Conservation (phyloP, 2,329 filamentous ascomycete genomes). For the Aschersonia sp. region DNA sequence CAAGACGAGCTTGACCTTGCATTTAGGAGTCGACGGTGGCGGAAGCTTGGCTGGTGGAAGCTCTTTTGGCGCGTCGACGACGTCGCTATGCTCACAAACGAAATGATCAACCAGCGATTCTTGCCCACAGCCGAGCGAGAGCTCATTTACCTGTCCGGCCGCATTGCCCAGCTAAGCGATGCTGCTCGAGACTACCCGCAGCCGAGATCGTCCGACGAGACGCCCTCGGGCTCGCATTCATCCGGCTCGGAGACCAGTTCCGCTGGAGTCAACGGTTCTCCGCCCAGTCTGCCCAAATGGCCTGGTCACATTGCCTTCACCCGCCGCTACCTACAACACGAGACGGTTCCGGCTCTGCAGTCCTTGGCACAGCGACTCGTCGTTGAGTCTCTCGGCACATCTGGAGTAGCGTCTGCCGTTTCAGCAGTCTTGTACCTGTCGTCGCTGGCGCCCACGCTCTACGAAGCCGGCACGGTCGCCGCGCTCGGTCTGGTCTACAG, state of each 20-base stretch:
- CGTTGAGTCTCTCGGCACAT: conserved; percentile 59
- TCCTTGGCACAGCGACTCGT: conserved; percentile 61
- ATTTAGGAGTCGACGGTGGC: conserved; percentile 64
- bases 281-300: conserved; percentile 38
- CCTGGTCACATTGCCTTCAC: conserved; percentile 59
- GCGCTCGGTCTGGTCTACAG: conserved; percentile 47
- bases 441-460: conserved; percentile 34
- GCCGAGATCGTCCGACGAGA: conserved; percentile 12
- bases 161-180: conserved; percentile 40
- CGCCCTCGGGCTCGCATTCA: conserved; percentile 5
- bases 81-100: conserved; percentile 66
- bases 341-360: conserved; percentile 56
- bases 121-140: conserved; percentile 65
- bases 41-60: conserved; percentile 81
- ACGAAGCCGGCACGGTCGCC: conserved; percentile 47
- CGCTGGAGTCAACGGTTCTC: conserved; percentile 9
- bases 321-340: conserved; percentile 49
- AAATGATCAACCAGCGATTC: conserved; percentile 65
- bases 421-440: conserved; percentile 43
- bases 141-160: conserved; percentile 70
- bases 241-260: conserved; percentile 12
- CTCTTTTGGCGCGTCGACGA: conserved; percentile 92
- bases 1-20: conserved; percentile 66
- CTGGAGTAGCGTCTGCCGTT: conserved; percentile 43
- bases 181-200: conserved; percentile 18